phyloP scores from a whole-genome alignment of 768 basidiomycete genomes.

The Tylopilus subfusipes region DNA sequence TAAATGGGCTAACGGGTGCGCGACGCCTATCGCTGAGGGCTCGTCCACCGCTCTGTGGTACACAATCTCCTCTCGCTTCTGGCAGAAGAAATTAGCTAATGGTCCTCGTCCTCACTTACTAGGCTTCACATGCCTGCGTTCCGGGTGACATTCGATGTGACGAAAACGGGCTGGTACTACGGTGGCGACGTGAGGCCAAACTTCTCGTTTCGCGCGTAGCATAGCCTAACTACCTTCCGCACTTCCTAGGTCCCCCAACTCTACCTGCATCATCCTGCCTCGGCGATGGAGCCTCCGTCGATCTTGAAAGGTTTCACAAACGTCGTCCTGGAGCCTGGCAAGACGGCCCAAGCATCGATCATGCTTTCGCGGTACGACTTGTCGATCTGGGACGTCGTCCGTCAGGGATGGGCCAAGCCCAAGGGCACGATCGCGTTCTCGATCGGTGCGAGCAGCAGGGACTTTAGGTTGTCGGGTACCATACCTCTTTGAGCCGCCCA shows the following conservation, averaged over 20 bases:
- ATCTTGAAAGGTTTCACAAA: conserved; percentile 69
- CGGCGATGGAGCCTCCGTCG: conserved; percentile 66
- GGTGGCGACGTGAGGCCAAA: conserved; percentile 61
- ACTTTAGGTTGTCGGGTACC: conserved; percentile 50
- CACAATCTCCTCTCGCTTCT: conserved; percentile 3
- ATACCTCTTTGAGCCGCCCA: conserved; percentile 15
- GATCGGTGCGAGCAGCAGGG: conserved; percentile 67
- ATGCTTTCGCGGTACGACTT: conserved; percentile 65
- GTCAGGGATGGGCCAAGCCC: conserved; percentile 75
- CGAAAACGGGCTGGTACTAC: conserved; percentile 56
- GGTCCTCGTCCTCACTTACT: neutral
- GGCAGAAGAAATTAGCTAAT: neutral
- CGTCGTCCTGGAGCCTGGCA: conserved; percentile 46
- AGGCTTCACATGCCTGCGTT: conserved; percentile 68
- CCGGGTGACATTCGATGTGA: conserved; percentile 58
- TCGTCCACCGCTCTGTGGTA: conserved; percentile 64
- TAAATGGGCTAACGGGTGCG: conserved; percentile 57
- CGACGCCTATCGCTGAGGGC: conserved; percentile 53
- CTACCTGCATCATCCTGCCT: conserved; percentile 64
- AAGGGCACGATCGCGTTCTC: conserved; percentile 58
- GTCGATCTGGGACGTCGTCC: conserved; percentile 70
- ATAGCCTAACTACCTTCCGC: neutral
- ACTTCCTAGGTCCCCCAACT: conserved; percentile 61
- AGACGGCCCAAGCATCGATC: conserved; percentile 47
- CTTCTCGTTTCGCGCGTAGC: neutral